Percentiles rank a stretch among this genome's conserved stretches.
Conservation (phyloP, 768 basidiomycete genomes). For the Tulasnella sp. region DNA sequence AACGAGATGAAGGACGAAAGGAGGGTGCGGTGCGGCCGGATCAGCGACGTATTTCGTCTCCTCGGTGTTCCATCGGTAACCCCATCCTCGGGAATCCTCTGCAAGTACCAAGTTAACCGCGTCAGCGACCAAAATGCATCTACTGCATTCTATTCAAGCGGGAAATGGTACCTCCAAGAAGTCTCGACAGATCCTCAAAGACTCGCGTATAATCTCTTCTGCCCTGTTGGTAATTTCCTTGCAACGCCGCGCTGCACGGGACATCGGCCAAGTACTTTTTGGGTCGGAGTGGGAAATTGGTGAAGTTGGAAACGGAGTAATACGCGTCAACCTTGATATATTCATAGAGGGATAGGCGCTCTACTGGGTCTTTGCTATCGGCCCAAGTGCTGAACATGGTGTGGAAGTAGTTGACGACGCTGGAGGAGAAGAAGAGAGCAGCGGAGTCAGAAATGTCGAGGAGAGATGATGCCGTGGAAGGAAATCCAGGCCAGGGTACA, state of each 20-base stretch:
- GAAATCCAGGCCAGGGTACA: not conserved
- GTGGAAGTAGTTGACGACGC: slow-evolving; percentile 5
- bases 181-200: not conserved
- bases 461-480: not conserved
- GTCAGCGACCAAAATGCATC: not conserved
- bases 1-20: not conserved
- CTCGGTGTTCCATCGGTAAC: not conserved
- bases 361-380: not conserved
- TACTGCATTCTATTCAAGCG: accelerated
- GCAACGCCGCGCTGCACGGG: not conserved
- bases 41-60: not conserved
- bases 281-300: not conserved
- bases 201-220: not conserved
- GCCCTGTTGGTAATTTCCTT: not conserved
- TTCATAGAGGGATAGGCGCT: not conserved
- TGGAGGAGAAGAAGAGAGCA: not conserved
- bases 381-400: not conserved
- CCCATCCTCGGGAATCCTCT: not conserved
- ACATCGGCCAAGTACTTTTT: not conserved
- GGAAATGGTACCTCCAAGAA: not conserved
- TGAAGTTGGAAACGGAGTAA: slow-evolving; percentile 15
- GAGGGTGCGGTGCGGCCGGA: not conserved
- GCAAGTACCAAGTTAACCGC: no score
- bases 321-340: slow-evolving; percentile 25
- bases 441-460: not conserved